Conservation (phyloP, 2,329 filamentous ascomycete genomes). For the Calonectria crousiana region DNA sequence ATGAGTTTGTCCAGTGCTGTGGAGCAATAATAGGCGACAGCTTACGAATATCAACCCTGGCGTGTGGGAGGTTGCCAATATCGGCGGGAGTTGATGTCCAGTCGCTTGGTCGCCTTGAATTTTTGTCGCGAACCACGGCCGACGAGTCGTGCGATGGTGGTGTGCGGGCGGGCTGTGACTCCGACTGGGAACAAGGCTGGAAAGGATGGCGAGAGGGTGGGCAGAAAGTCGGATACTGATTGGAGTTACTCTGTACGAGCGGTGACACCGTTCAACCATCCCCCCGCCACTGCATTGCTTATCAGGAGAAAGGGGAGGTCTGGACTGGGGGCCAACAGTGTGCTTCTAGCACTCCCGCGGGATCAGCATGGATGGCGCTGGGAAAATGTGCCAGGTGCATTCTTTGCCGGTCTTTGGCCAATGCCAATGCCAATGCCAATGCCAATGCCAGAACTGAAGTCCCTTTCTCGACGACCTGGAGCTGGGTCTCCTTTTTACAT, state of each 20-base stretch:
- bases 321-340: not conserved
- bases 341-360: not conserved
- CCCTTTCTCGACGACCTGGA: not conserved
- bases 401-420: not conserved
- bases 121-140: not conserved
- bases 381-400: not conserved
- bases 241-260: not conserved
- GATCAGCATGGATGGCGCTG: not conserved
- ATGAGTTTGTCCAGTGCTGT: not conserved
- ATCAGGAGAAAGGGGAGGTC: not conserved
- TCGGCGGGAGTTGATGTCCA: not conserved
- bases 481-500: not conserved
- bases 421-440: not conserved
- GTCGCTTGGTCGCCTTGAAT: constrained; percentile 2
- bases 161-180: not conserved
- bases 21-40: not conserved
- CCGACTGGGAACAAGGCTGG: constrained; percentile 10
- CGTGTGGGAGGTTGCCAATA: not conserved
- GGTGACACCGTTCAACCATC: not conserved
- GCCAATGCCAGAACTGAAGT: not conserved
- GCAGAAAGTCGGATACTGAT: not conserved
- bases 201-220: not conserved
- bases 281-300: not conserved
- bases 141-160: not conserved
- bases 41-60: not conserved